Conservation (phyloP, 208 protist species). For the Lotmaria passim region DNA sequence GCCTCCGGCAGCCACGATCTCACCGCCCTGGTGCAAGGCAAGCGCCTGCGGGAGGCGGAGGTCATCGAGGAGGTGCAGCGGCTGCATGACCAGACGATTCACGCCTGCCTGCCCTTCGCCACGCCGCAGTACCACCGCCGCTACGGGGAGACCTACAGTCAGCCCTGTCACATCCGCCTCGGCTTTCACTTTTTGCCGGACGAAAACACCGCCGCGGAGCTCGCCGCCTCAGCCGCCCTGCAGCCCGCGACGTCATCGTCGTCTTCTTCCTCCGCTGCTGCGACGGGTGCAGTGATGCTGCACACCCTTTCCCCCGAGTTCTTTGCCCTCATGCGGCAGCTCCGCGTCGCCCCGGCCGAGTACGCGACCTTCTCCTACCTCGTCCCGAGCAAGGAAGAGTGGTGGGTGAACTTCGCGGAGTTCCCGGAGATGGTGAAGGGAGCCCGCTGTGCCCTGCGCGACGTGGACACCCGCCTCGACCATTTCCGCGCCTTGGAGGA, state of each 20-base stretch:
- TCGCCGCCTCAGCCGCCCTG: conserved; percentile 13
- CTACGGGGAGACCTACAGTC: conserved; percentile 80
- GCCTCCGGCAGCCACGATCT: conserved; percentile 56
- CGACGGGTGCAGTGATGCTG: conserved; percentile 32
- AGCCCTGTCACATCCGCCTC: conserved; percentile 82
- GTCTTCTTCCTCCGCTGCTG: neutral
- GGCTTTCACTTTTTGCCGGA: conserved; percentile 72
- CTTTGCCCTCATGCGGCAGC: conserved; percentile 68
- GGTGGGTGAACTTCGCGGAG: conserved; percentile 77
- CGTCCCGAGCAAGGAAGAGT: conserved; percentile 79
- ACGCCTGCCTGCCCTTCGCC: conserved; percentile 80
- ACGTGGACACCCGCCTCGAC: conserved; percentile 65
- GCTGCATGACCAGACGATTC: conserved; percentile 68
- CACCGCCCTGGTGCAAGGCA: conserved; percentile 57
- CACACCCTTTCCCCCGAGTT: conserved; percentile 76
- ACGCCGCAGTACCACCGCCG: conserved; percentile 87
- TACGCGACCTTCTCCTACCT: conserved; percentile 66
- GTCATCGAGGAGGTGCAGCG: conserved; percentile 69
- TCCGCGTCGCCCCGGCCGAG: conserved; percentile 47
- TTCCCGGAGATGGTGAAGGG: conserved; percentile 90
- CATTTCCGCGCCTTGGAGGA: conserved; percentile 92
- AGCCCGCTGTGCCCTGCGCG: conserved; percentile 76
- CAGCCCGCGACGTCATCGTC: neutral
- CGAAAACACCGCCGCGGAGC: conserved; percentile 24
- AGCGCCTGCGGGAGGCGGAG: conserved; percentile 69